phyloP scores from a whole-genome alignment of 495 filamentous ascomycete genomes.

The Podospora comata region DNA sequence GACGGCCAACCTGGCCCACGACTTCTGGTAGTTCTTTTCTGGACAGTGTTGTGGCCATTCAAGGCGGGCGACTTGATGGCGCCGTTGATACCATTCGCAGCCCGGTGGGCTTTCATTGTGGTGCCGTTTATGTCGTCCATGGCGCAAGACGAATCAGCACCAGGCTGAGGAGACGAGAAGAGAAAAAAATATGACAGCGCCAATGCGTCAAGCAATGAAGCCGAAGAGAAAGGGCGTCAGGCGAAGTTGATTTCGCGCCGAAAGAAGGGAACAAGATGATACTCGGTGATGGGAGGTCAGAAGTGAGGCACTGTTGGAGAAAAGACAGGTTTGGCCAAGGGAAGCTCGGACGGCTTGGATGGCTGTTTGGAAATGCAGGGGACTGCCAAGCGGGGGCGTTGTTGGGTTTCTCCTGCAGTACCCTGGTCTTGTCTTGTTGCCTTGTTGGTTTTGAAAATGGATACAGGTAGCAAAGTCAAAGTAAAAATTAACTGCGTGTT shows the following conservation, averaged over 20 bases:
- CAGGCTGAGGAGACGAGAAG: constrained; percentile 22
- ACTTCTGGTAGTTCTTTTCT: constrained; percentile 20
- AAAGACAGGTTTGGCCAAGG: background rate
- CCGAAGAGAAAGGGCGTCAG: background rate
- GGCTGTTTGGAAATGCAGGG: background rate
- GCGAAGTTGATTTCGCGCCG: background rate
- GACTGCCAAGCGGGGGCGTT: background rate
- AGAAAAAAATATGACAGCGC: background rate
- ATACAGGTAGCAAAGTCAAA: background rate
- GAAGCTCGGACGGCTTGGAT: background rate
- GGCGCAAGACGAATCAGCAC: constrained; percentile 22
- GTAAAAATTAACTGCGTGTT: background rate
- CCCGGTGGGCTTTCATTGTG: constrained; percentile 23
- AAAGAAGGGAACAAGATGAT: background rate
- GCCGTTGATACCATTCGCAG: constrained; percentile 21
- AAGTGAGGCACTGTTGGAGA: background rate
- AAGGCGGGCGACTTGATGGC: constrained; percentile 19
- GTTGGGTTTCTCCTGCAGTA: no score
- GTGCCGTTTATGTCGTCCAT: constrained; percentile 39
- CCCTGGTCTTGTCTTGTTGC: background rate
- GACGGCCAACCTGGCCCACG: constrained; percentile 43
- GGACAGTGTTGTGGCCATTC: constrained; percentile 33
- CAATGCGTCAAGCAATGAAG: constrained; percentile 7
- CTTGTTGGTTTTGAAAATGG: background rate
- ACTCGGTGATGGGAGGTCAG: background rate